Evolutionary conservation across 345 rosid genomes (phyloP).

Genomic region (Limnanthes douglasii): DNA sequence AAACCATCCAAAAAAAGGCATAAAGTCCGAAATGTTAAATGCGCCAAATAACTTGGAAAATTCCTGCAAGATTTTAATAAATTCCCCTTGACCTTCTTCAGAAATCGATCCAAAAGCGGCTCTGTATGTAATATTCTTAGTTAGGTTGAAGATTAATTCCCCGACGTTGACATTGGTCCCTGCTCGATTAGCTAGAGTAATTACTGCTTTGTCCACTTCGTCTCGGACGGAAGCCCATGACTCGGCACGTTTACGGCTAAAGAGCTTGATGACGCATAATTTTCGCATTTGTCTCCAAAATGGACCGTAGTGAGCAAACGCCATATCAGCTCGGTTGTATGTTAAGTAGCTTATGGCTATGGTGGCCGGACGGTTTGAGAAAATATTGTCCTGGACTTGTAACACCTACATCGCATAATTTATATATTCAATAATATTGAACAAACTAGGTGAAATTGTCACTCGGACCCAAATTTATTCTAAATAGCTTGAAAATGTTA

Average conservation of each 20-base stretch:
- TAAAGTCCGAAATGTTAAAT: conserved; percentile 72
- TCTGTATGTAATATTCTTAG: conserved; percentile 57
- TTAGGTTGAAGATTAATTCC: conserved; percentile 54
- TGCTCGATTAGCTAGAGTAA: conserved; percentile 17
- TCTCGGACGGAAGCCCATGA: conserved; percentile 85
- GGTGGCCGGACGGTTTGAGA: conserved; percentile 75
- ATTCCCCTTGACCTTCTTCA: conserved; percentile 56
- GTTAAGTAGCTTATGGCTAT: conserved; percentile 65
- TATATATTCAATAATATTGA: too few relatives aligned
- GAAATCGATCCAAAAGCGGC: conserved; percentile 69
- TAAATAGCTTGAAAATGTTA: too few relatives aligned
- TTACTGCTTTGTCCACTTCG: conserved; percentile 43
- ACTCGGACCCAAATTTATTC: too few relatives aligned
- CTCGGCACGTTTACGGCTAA: conserved; percentile 76
- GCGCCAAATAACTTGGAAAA: conserved; percentile 94
- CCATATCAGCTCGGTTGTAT: conserved; percentile 86
- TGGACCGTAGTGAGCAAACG: conserved; percentile 89
- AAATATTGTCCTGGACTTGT: conserved; percentile 65
- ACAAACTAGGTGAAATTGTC: too few relatives aligned
- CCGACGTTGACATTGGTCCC: conserved; percentile 57
- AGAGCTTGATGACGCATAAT: conserved; percentile 67
- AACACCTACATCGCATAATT: too few relatives aligned
- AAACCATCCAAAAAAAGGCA: conserved; percentile 51
- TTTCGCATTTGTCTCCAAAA: conserved; percentile 96
- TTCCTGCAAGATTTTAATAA: conserved; percentile 68